Conservation (phyloP, 352 stramenopile genomes). For the Phytophthora ohioensis region DNA sequence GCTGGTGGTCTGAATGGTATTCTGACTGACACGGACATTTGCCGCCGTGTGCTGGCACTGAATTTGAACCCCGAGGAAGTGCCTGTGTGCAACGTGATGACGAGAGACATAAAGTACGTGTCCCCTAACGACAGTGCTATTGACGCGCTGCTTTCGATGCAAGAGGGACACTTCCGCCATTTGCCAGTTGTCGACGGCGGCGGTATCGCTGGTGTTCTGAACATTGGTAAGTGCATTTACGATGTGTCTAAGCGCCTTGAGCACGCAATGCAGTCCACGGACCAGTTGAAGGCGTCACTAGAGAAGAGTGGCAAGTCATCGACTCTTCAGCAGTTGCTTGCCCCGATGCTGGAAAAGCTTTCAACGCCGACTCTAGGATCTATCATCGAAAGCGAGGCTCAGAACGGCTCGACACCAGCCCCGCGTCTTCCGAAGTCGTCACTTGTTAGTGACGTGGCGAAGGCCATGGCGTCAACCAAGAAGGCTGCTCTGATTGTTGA, state of each 20-base stretch:
- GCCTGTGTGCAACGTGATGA: slow-evolving; percentile 93
- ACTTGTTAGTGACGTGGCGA: slow-evolving; percentile 77
- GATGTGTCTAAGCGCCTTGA: slow-evolving; percentile 98
- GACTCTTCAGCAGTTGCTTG: slow-evolving; percentile 79
- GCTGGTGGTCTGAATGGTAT: slow-evolving; percentile 93
- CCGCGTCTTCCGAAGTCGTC: slow-evolving; percentile 89
- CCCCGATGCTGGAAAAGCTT: slow-evolving; percentile 86
- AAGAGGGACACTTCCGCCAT: slow-evolving; percentile 97
- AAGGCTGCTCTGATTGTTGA: slow-evolving; percentile 97
- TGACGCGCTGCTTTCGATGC: slow-evolving; percentile 97
- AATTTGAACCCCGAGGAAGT: slow-evolving; percentile 81
- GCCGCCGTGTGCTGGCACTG: slow-evolving; percentile 90
- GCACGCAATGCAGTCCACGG: slow-evolving; percentile 83
- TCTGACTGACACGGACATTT: slow-evolving; percentile 97
- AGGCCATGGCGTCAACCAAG: slow-evolving; percentile 78
- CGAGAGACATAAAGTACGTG: slow-evolving; percentile 96
- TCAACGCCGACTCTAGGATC: slow-evolving; percentile 83
- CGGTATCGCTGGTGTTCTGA: slow-evolving; percentile 95
- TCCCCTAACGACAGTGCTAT: slow-evolving; percentile 94
- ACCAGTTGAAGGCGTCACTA: slow-evolving; percentile 85
- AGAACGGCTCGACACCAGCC: slow-evolving; percentile 54
- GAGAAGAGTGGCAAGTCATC: slow-evolving; percentile 80
- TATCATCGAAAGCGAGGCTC: slow-evolving; percentile 83
- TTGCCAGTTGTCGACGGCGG: slow-evolving; percentile 94
- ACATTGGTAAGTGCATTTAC: slow-evolving; percentile 99